Evolutionary conservation across 2,329 filamentous ascomycete genomes (phyloP), one percentile per base, ranked within the genome.

Genomic region (Monilinia laxa): DNA sequence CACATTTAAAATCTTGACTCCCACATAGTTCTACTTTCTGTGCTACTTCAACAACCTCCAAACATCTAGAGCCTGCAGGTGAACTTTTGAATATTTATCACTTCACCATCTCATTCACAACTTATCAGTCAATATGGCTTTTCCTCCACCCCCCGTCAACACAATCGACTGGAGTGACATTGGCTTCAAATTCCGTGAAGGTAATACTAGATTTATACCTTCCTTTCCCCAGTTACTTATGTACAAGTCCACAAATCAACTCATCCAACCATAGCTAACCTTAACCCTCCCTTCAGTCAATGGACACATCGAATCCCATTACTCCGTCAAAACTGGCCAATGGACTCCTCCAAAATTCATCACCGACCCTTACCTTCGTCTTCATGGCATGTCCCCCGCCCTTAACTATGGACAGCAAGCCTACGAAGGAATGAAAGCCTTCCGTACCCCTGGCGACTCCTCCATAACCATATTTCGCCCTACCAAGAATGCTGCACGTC

Each of bases 391-490:
- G 91, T 89, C 93, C 0, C 93, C 95, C 0, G 94, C 88, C 54
- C 86, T 98, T 71, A 99, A 99, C 84, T 99, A 99, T 79, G 93
- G 94, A 67, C 93, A 97, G 77, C 95, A 98, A 81, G 94, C 92
- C 74, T 99, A 96, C 82, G 95, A 99, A 78, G 95, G 95, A n/a
- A 87, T 98, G 77, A 98, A 98, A 80, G 93, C 94, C 65, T 97
- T 97, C 85, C 92, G 94, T 70, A 82, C 84, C 2, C 90, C 92
- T 23, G 86, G 90, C 77, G 77, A 82, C 68, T 79, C 42, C 2
- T 51, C 80, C 68, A 93, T 98, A 80, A 87, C 88, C 77, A 86
- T 98, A 78, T 98, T 98, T 86, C 90, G 94, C 5, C 91, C 94
- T 0, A 84, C 89, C 75, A 87, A 89, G 76, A 98, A 98, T 78